Percentiles rank a stretch among this genome's conserved stretches.
phyloP scores from a whole-genome alignment of 345 rosid genomes.

The Microthlaspi erraticum region DNA sequence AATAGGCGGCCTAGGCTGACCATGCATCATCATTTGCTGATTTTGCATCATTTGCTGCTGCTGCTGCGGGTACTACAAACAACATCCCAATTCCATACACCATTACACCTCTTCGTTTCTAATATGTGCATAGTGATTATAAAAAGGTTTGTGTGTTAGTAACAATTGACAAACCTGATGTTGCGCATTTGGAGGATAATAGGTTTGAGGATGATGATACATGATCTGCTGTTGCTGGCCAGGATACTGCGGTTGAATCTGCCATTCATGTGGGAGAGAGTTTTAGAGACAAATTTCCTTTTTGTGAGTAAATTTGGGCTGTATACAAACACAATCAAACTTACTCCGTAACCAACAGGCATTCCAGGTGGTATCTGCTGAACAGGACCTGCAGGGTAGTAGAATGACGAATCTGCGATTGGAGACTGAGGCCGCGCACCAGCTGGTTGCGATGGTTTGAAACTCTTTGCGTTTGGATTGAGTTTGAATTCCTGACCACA shows the following conservation, averaged over 20 bases:
- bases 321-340: constrained; percentile 30
- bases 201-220: constrained; percentile 57
- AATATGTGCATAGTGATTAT: not conserved
- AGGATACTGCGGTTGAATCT: constrained; percentile 63
- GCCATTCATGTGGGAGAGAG: constrained; percentile 39
- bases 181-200: constrained; percentile 69
- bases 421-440: constrained; percentile 69
- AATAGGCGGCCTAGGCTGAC: constrained; percentile 62
- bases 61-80: constrained; percentile 51
- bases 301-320: not conserved
- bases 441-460: constrained; percentile 63
- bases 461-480: constrained; percentile 94
- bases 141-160: not conserved
- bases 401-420: constrained; percentile 65
- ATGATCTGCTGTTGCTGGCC: constrained; percentile 81
- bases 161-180: constrained; percentile 59
- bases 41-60: constrained; percentile 19
- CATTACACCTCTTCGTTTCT: constrained; percentile 1
- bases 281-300: not conserved
- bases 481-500: constrained; percentile 83
- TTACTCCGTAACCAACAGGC: constrained; percentile 80
- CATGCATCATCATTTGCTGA: constrained; percentile 53
- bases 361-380: constrained; percentile 79
- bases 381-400: constrained; percentile 59
- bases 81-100: constrained; percentile 24